Percentiles rank a stretch among this genome's conserved stretches.
Conservation (phyloP, 192 early-diverging fungal genomes). For the Spizellomyces sp. region DNA sequence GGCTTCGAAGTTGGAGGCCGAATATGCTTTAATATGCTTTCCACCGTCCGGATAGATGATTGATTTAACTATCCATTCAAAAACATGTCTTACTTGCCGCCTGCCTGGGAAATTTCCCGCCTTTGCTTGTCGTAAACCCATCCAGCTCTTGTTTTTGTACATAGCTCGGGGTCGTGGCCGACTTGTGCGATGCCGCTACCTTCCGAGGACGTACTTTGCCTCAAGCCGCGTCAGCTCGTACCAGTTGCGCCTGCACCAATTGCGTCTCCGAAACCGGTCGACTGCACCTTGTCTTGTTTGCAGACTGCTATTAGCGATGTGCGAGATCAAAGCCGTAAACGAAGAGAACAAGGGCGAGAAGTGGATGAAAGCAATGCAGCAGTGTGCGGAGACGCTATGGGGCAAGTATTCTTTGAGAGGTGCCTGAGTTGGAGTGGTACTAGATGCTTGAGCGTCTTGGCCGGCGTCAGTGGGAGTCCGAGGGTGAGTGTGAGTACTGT, state of each 20-base stretch:
- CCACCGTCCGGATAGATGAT: no score
- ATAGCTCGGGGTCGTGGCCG: no score
- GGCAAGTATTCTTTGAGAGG: constrained; percentile 15
- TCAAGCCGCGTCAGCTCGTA: neutral
- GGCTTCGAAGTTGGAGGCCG: no score
- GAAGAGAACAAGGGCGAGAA: neutral
- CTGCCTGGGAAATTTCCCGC: no score
- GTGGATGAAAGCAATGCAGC: neutral
- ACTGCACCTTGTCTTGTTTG: constrained; percentile 11
- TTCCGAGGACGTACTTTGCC: no score
- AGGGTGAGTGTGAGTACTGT: neutral
- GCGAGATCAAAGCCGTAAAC: neutral
- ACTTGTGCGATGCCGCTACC: no score
- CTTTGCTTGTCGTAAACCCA: no score
- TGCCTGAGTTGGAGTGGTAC: constrained; percentile 15
- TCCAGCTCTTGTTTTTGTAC: no score
- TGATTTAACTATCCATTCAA: no score
- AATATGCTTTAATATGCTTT: no score
- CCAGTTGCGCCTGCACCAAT: neutral
- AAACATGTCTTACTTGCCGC: no score
- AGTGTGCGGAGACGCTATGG: neutral
- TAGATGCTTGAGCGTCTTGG: neutral
- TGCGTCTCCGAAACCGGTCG: neutral
- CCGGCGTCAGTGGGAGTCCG: neutral
- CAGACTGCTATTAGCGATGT: neutral